phyloP scores from a whole-genome alignment of 768 basidiomycete species.

The Tulasnella sp. region DNA sequence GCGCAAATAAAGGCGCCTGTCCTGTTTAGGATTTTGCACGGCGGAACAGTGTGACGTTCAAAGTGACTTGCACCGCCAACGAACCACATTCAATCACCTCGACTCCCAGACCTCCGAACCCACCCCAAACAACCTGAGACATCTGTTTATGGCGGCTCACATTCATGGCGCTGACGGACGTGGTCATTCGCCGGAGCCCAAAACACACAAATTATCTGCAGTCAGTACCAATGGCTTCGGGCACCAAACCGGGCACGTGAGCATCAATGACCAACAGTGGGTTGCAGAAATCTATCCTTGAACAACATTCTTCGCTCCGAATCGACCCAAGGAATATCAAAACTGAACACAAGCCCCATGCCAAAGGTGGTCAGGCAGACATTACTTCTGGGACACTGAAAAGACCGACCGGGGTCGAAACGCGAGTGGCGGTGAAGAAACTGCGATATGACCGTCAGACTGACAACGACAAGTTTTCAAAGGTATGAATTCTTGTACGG shows the following conservation, averaged over 20 bases:
- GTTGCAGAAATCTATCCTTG: not conserved
- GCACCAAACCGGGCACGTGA: too few species aligned
- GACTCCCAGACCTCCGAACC: too few species aligned
- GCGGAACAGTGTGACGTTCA: too few species aligned
- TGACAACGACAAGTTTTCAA: not conserved
- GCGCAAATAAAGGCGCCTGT: too few species aligned
- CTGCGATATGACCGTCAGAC: not conserved
- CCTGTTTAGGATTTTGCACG: too few species aligned
- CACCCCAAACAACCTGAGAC: too few species aligned
- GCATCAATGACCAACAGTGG: not conserved
- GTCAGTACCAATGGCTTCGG: too few species aligned
- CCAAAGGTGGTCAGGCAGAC: not conserved
- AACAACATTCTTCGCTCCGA: not conserved
- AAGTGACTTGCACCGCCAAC: too few species aligned
- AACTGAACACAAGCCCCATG: not conserved
- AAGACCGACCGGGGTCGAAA: not conserved
- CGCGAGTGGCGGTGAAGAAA: not conserved
- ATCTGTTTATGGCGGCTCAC: not conserved
- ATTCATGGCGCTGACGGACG: too few species aligned
- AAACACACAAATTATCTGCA: too few species aligned
- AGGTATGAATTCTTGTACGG: not conserved
- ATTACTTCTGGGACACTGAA: not conserved
- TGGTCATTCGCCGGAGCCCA: too few species aligned
- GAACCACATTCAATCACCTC: too few species aligned
- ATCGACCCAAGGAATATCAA: not conserved